Base-by-base conservation (phyloP, 805 yeast species). In the Zygoascus bituminiphila region DNA sequence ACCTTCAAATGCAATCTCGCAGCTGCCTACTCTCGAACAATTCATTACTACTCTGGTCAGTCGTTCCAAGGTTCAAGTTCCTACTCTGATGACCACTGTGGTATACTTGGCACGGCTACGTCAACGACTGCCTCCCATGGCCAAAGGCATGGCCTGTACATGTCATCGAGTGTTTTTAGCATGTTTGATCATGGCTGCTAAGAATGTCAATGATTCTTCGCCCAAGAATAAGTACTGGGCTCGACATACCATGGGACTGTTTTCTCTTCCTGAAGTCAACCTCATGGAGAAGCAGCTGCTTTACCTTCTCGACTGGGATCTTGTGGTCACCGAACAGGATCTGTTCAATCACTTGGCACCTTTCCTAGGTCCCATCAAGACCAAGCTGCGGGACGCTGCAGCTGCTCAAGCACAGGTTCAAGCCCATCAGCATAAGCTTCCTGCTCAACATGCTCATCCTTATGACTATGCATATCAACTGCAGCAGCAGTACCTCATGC, bases 161-260 rank as follows among this genome's bases (percentile, higher is more conserved):
- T 78, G 94, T 62, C 98, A 91, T 70, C 76, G 98, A 52, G 86
- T 91, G 50, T 93, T 91, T 56, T 70, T 91, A 46, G 96, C 97
- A 0, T 79, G 96, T 41, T 73, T 91, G 49, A 87, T 91, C 40
- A 68, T 93, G 44, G 85, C 95, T n/a, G 96, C 98, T 14, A 91
- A 91, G 70, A 81, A 81, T 54, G 76, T 89, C 54, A 91, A 91
- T 67, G 98, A 91, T 70, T 84, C 95, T 2, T 82, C 94, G 19
- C 98, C 98, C 39, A 76, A 91, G 63, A 91, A 91, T 69, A 89
- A 84, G 68, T 97, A 93, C 70, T 91, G 98, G 98, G 82, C 95
- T 4, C 75, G 79, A 51, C 89, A 91, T 71, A 89, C 98, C 2
- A 82, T 83, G 62, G 97, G 97, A 0, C 72, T 93, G 39, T 75